These are phyloP conservation scores for Hortaea sp. DNA, from an alignment of 2,329 filamentous ascomycete genomes.

Conservation along the genomic window DNA sequence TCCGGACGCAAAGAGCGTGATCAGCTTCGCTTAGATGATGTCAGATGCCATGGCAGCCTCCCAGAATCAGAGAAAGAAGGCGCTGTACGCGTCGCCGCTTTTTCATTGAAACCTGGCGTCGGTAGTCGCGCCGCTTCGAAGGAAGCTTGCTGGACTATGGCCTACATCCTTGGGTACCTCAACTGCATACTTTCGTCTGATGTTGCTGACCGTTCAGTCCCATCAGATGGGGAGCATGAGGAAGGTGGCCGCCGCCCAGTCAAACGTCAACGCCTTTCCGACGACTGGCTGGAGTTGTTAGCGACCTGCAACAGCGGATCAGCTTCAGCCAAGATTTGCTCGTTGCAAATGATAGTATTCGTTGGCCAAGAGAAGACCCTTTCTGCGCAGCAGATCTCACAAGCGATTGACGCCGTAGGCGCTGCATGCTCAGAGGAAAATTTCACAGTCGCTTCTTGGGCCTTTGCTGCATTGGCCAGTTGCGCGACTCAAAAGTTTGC, in stretches of 20 bases:
- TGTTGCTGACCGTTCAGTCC: background rate
- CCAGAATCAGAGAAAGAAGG: too few relatives aligned
- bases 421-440: constrained; percentile 52
- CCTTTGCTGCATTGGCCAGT: constrained; percentile 67
- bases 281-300: constrained; percentile 31
- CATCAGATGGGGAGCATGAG: constrained; percentile 6
- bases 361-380: constrained; percentile 29
- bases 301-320: constrained; percentile 28
- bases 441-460: constrained; percentile 60
- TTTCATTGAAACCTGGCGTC: too few relatives aligned
- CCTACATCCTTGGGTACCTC: constrained; percentile 30
- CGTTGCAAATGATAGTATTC: constrained; percentile 47
- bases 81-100: too few relatives aligned
- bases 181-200: constrained; percentile 8
- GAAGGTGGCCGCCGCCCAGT: constrained; percentile 9
- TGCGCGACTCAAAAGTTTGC: constrained; percentile 38
- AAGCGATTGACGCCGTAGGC: constrained; percentile 7
- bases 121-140: too few relatives aligned
- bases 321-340: constrained; percentile 32
- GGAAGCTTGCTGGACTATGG: constrained; percentile 24
- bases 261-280: constrained; percentile 30
- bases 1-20: constrained; percentile 56
- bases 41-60: constrained; percentile 36
- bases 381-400: constrained; percentile 7
- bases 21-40: constrained; percentile 66